Percentiles rank a stretch among this genome's conserved stretches.
These are phyloP conservation scores for Periconia sp. DNA, from an alignment of 2,329 filamentous ascomycete genomes.

Conservation along the genomic window DNA sequence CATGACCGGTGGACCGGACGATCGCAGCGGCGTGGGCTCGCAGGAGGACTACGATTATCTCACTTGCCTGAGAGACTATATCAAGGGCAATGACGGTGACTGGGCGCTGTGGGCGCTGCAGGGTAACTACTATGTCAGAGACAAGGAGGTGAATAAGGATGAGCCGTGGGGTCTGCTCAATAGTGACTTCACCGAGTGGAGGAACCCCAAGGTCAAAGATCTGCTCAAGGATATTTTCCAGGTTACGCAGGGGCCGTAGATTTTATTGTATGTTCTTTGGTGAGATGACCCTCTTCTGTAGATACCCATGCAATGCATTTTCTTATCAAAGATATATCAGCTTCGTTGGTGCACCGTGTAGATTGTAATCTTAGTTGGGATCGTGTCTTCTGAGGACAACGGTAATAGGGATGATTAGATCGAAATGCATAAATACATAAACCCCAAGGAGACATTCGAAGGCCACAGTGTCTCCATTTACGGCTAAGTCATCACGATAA, in stretches of 20 bases:
- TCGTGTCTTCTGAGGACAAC: no score
- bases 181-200: conserved; percentile 46
- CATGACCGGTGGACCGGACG: conserved; percentile 36
- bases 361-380: no score
- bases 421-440: no score
- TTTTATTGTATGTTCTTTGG: no score
- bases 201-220: conserved; percentile 44
- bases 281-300: no score
- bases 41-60: conserved; percentile 26
- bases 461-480: no score
- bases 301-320: no score
- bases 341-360: no score
- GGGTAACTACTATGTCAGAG: conserved; percentile 64
- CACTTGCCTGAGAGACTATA: conserved; percentile 58
- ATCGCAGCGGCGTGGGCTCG: conserved; percentile 14
- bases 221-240: conserved; percentile 49
- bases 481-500: no score
- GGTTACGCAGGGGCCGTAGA: conserved; percentile 52
- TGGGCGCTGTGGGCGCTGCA: conserved; percentile 65
- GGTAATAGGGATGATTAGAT: no score
- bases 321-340: no score
- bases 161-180: conserved; percentile 59
- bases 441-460: no score
- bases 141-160: conserved; percentile 55
- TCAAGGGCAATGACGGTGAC: conserved; percentile 62